Evolutionary conservation across 495 filamentous ascomycete genomes (phyloP), one percentile per base, ranked within the genome.

Genomic region (Daldinia loculata): DNA sequence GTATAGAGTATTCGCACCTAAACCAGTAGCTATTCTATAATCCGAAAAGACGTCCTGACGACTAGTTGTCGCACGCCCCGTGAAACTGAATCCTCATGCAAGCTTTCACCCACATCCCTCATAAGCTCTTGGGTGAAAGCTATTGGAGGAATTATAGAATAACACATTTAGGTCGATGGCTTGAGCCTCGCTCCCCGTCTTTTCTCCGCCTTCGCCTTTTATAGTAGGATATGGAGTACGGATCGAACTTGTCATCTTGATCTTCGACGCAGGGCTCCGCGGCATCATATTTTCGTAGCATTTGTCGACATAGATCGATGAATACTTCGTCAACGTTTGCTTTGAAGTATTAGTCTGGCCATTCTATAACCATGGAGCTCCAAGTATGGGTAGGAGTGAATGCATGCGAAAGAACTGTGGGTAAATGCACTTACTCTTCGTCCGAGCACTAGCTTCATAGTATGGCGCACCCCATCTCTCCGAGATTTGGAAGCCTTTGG

Each of bases 291-390:
- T 89, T 92, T 60, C 87, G 86, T 51, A 97, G 91, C 81, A 98
- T 96, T 81, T 97, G 94, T 60, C 93, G 86, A 77, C 93, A 97
- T 71, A 98, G 87, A 79, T 98, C 93, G 71, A 93, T 83, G 81
- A 98, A 99, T 45, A 95, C 93, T 77, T 98, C 95, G 75, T 98
- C 93, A 15, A 99, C 96, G 74, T 99, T 98, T 63, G 90, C 90
- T 84, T 84, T 6, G 19, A 53, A 12, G 8, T 17, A 66, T 73
- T 27, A 73, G 70, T 48, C 32, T 53, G 11, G 27, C 17, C 4
- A 30, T 22, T 11, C 22, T 32, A 26, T n/a, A 30, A 58, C 32
- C 51, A 41, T 15, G 24, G 26, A 48, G 14, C n/a, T 36, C 29
- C 36, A 63, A 61, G 38, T 56, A 30, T 56, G 57, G 41, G 24